Percentiles rank a stretch among this genome's conserved stretches.
Conservation (phyloP, 2,329 filamentous ascomycete species). For the Exophiala viscosa region DNA sequence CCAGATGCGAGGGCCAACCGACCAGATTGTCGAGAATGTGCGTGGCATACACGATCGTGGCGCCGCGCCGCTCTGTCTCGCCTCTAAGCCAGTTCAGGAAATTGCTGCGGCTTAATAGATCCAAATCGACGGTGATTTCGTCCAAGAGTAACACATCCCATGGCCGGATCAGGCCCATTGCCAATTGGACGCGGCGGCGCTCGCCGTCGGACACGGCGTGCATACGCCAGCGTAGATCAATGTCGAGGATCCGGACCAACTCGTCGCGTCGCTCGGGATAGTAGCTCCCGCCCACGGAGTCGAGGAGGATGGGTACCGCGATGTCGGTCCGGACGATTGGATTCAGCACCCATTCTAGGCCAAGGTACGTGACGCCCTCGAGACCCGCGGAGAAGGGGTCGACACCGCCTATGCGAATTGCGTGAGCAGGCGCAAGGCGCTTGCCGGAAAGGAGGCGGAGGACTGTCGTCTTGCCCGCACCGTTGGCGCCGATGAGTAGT, state of each 20-base stretch:
- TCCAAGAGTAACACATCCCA: constrained; percentile 90
- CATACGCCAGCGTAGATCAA: constrained; percentile 91
- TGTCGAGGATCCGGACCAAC: constrained; percentile 81
- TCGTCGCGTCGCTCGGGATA: constrained; percentile 82
- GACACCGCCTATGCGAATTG: constrained; percentile 73
- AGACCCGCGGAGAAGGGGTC: constrained; percentile 90
- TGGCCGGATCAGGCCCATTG: constrained; percentile 88
- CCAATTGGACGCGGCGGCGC: constrained; percentile 83
- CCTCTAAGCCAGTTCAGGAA: constrained; percentile 82
- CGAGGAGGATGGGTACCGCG: constrained; percentile 78
- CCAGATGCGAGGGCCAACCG: constrained; percentile 90
- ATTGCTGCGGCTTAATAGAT: constrained; percentile 76
- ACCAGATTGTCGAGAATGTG: constrained; percentile 95
- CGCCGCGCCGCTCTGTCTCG: constrained; percentile 77
- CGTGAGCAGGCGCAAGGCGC: constrained; percentile 74
- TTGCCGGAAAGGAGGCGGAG: constrained; percentile 92
- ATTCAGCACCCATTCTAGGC: constrained; percentile 97
- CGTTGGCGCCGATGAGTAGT: constrained; percentile 89
- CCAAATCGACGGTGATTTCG: constrained; percentile 95
- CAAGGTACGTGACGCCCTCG: constrained; percentile 94
- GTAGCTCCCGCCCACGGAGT: constrained; percentile 78
- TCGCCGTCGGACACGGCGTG: constrained; percentile 94
- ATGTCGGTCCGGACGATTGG: constrained; percentile 95
- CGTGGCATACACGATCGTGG: constrained; percentile 95
- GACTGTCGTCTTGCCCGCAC: constrained; percentile 94